Evolutionary conservation across 164 flowering plant genomes (phyloP).

Genomic region (Stephania yunnanensis): DNA sequence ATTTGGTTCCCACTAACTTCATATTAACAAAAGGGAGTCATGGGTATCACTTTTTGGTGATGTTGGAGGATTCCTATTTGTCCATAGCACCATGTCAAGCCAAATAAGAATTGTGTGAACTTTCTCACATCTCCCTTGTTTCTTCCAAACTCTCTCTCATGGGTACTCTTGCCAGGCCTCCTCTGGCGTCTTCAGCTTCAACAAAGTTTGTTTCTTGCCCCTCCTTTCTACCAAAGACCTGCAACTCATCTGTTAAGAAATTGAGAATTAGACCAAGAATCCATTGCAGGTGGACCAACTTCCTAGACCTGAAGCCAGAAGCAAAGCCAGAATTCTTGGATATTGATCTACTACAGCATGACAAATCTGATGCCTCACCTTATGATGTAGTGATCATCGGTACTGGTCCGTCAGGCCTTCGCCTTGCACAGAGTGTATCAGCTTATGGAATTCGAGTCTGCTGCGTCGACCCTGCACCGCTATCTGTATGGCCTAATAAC

Average conservation of each 20-base stretch:
- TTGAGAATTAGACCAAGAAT: conserved; percentile 5
- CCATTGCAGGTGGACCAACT: conserved; percentile 31
- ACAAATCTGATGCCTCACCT: conserved; percentile 25
- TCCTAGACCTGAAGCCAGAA: conserved; percentile 56
- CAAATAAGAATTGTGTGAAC: not conserved
- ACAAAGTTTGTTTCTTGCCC: conserved; percentile 4
- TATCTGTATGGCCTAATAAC: conserved; percentile 65
- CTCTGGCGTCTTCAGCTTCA: conserved; percentile 14
- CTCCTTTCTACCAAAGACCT: conserved; percentile 4
- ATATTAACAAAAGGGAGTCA: not conserved
- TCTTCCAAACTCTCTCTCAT: conserved; percentile 16
- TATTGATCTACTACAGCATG: conserved; percentile 34
- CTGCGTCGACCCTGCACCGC: conserved; percentile 70
- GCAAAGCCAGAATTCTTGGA: conserved; percentile 32
- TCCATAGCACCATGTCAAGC: not conserved
- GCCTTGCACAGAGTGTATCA: conserved; percentile 61
- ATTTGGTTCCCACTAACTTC: no score
- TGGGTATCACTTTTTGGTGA: conserved; percentile 1
- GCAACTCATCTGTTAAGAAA: conserved; percentile 16
- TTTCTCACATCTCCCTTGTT: not conserved
- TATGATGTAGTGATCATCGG: conserved; percentile 63
- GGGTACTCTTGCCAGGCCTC: conserved; percentile 26
- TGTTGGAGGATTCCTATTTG: conserved; percentile 9
- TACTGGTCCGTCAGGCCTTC: conserved; percentile 71
- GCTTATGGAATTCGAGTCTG: conserved; percentile 52